These are phyloP conservation scores for Phialocephala sp. DNA, from an alignment of 2,329 filamentous ascomycete species.

Conservation along the genomic window DNA sequence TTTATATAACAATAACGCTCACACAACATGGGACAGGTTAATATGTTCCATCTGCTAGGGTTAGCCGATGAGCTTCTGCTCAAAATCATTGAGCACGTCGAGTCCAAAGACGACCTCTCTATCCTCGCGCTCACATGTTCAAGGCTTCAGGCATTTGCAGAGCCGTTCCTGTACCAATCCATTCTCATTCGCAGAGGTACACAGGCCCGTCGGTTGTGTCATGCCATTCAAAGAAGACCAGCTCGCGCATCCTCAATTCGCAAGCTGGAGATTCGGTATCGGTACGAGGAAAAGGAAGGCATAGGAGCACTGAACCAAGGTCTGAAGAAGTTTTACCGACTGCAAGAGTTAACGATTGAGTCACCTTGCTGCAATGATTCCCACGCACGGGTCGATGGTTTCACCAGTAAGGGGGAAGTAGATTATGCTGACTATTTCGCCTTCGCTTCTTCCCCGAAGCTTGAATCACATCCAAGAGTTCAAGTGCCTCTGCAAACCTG, in stretches of 20 bases:
- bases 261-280: constrained; percentile 10
- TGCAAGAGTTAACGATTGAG: constrained; percentile 12
- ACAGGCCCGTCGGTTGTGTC: not conserved
- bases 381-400: not conserved
- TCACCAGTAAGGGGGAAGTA: constrained; percentile 12
- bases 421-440: constrained; percentile 15
- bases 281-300: not conserved
- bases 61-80: constrained; percentile 15
- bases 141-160: constrained; percentile 12
- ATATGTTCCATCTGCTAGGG: not conserved
- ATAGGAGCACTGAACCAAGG: constrained; percentile 4
- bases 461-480: constrained; percentile 9
- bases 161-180: constrained; percentile 11
- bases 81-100: constrained; percentile 9
- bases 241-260: constrained; percentile 11
- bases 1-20: too few relatives aligned
- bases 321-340: not conserved
- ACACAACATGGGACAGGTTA: too few relatives aligned
- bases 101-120: constrained; percentile 5
- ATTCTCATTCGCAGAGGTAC: constrained; percentile 11
- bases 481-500: constrained; percentile 12
- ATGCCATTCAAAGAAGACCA: not conserved
- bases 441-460: constrained; percentile 13
- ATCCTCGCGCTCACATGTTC: constrained; percentile 9
- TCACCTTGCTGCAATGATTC: constrained; percentile 17